A percentile compares a stretch with the other conserved stretches of the same genome.
Evolutionary conservation across 2,329 filamentous ascomycete genomes (phyloP).

Genomic region (Aspergillus sp.): DNA sequence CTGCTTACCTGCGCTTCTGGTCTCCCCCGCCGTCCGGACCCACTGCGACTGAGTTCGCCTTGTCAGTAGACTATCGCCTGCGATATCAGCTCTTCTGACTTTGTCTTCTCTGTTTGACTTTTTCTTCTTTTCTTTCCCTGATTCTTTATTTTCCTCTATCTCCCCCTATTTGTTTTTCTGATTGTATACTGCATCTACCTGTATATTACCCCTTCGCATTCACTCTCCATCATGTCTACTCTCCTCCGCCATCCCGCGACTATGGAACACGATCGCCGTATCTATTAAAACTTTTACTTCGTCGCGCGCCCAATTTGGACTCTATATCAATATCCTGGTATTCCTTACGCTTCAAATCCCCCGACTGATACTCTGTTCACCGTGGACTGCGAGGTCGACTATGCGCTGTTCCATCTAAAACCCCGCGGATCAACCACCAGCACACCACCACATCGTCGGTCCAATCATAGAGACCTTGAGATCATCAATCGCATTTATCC

Average conservation of each 20-base stretch:
- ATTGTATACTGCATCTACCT: too few species aligned
- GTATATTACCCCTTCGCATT: too few species aligned
- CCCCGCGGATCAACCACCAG: neutral
- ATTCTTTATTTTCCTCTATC: neutral
- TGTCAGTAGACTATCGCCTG: neutral
- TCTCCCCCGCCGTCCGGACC: neutral
- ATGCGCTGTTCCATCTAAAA: too few species aligned
- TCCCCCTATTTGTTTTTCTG: too few species aligned
- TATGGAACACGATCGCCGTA: conserved; percentile 9
- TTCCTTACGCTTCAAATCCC: too few species aligned
- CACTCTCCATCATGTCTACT: conserved; percentile 11
- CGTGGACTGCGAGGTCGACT: neutral
- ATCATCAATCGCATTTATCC: neutral
- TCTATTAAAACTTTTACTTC: conserved; percentile 3
- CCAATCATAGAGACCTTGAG: neutral
- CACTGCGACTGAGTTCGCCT: neutral
- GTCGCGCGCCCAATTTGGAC: too few species aligned
- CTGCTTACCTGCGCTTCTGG: neutral
- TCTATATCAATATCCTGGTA: too few species aligned
- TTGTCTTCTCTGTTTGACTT: neutral
- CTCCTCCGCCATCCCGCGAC: conserved; percentile 10
- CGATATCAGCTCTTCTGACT: neutral
- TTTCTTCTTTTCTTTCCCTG: neutral
- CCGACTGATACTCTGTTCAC: neutral
- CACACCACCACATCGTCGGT: neutral